A percentile compares a stretch with the other conserved stretches of the same genome.
Conservation (phyloP, 2,329 filamentous ascomycete species). For the Penicillium expansum region DNA sequence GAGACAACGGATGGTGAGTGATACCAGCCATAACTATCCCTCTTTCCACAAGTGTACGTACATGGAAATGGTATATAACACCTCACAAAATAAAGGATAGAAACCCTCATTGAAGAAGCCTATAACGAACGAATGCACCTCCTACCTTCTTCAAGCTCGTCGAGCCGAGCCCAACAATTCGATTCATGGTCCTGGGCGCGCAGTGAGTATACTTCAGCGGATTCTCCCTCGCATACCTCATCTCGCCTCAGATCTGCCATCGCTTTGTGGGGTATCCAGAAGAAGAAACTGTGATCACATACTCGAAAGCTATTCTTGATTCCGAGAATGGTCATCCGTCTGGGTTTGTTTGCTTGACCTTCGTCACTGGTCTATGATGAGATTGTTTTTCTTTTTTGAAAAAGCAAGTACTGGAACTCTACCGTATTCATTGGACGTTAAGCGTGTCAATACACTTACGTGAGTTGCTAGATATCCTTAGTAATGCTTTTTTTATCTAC, state of each 20-base stretch:
- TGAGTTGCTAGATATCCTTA: neutral
- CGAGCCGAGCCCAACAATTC: constrained; percentile 82
- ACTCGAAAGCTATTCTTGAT: constrained; percentile 79
- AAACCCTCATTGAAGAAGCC: constrained; percentile 81
- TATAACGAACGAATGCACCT: constrained; percentile 94
- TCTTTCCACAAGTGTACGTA: no score
- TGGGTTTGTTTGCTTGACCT: constrained; percentile 45
- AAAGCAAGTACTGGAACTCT: neutral
- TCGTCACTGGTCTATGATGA: neutral
- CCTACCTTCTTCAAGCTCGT: constrained; percentile 85
- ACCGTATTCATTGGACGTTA: neutral
- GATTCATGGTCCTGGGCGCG: constrained; percentile 80
- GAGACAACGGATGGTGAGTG: constrained; percentile 76
- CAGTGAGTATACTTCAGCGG: constrained; percentile 96
- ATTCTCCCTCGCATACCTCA: constrained; percentile 81
- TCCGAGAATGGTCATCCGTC: constrained; percentile 78
- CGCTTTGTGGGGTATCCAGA: constrained; percentile 95
- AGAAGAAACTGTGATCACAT: constrained; percentile 91
- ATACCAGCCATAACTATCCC: neutral
- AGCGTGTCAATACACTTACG: neutral
- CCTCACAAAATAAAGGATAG: constrained; percentile 60
- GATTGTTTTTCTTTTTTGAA: neutral
- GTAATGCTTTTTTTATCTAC: neutral
- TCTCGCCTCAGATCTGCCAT: constrained; percentile 83
- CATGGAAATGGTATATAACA: neutral